Evolutionary conservation across 2,329 filamentous ascomycete species (phyloP), one percentile per base, ranked within the genome.

Genomic region (Colletotrichum magnum): DNA sequence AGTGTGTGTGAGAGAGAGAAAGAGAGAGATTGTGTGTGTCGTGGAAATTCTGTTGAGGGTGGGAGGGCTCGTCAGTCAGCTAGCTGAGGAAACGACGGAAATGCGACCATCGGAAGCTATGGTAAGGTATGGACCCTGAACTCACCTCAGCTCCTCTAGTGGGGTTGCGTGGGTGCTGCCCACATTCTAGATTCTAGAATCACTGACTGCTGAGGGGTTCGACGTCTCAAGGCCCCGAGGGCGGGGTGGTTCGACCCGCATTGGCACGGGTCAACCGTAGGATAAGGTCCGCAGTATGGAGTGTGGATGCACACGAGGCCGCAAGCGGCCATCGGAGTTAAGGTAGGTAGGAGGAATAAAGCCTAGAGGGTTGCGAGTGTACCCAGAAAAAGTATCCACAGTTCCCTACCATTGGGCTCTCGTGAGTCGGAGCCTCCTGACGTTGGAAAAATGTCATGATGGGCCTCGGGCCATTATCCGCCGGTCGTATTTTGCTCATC

Each of bases 91-190:
- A 3, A 47, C 56, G 66, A 69, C 64, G 43, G 67, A 54, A 69
- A 60, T 69, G 62, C 67, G 62, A 60, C 67, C 59, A 24, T 62
- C 67, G 67, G 67, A 69, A 69, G 67, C 56, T 66, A 58, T 69
- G 67, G 67, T 69, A 69, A 66, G 67, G 54, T 69, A 69, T 69
- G 67, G 67, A 69, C 67, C 67, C 67, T 69, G 67, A 69, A 67
- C 67, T 62, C 62, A 58, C 61, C 45, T 67, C 62, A 69, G 62
- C 67, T 67, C 45, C 56, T 48, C 21, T 48, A 56, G 66, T 64
- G 66, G 66, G 56, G 65, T 64, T 47, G 50, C 24, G 28, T 48
- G 45, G 45, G 58, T 60, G 12, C 32, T 18, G 60, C 56, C 56
- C 67, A 67, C 67, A 69, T n/a, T 69, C 56, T 59, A 59, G 67